These are phyloP conservation scores for Metarhizium sp. DNA, from an alignment of 2,329 filamentous ascomycete species.

Conservation along the genomic window DNA sequence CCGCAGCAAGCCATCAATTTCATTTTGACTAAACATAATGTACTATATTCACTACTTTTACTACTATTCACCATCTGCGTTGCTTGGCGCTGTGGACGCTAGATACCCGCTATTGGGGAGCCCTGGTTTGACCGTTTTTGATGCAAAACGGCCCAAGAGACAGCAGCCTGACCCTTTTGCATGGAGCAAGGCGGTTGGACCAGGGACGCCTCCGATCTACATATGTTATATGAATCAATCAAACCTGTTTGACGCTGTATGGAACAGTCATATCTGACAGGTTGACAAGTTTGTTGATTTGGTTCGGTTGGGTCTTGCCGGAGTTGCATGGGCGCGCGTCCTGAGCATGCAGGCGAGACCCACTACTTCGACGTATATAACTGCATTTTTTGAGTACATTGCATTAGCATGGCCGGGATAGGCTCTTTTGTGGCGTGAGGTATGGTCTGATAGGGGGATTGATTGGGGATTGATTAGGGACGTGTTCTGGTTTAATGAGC, in stretches of 20 bases:
- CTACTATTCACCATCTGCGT: background rate
- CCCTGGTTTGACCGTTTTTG: background rate
- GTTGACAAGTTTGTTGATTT: background rate
- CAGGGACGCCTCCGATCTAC: background rate
- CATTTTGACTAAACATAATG: background rate
- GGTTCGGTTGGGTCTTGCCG: background rate
- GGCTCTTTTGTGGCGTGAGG: background rate
- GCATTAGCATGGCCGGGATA: background rate
- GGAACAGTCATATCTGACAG: background rate
- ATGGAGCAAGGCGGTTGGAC: background rate
- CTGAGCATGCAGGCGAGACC: background rate
- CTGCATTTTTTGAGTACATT: background rate
- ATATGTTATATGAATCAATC: background rate
- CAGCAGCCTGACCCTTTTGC: background rate
- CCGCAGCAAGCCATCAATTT: background rate
- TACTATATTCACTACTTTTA: background rate
- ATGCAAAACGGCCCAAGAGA: conserved; percentile 1
- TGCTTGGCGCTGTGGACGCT: background rate
- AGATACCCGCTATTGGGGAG: background rate
- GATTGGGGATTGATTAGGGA: background rate
- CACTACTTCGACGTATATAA: background rate
- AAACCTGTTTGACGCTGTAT: background rate
- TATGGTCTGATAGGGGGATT: background rate
- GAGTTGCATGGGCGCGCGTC: background rate
- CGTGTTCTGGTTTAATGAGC: background rate